Evolutionary conservation across 352 stramenopile species (phyloP).

Genomic region (Phytophthora syringae): DNA sequence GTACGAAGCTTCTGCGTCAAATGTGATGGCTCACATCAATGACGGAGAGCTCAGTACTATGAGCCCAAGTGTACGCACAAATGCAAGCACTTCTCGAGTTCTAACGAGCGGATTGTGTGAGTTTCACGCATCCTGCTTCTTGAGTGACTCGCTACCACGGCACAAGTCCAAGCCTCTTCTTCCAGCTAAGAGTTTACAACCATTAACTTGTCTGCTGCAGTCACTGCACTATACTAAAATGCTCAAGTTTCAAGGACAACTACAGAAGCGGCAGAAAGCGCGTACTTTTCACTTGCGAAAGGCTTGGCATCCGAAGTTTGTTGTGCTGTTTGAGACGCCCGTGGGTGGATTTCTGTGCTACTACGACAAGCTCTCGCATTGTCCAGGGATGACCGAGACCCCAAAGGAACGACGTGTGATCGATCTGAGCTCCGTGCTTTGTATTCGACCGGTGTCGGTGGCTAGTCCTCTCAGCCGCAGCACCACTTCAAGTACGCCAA

Average conservation of each 20-base stretch:
- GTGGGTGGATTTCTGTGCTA: conserved; percentile 76
- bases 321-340: conserved; percentile 63
- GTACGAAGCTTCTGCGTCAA: conserved; percentile 31
- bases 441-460: conserved; percentile 61
- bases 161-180: conserved; percentile 33
- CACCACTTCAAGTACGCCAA: conserved; percentile 1
- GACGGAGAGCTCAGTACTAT: conserved; percentile 17
- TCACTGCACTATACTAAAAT: conserved; percentile 55
- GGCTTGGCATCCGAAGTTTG: conserved; percentile 62
- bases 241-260: conserved; percentile 62
- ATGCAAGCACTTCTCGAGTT: conserved; percentile 17
- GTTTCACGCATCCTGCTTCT: conserved; percentile 35
- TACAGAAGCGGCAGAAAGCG: conserved; percentile 54
- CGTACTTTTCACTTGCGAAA: conserved; percentile 71
- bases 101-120: conserved; percentile 37
- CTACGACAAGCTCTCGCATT: conserved; percentile 74
- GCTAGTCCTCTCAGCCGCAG: conserved; percentile 3
- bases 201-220: conserved; percentile 41
- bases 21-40: conserved; percentile 30
- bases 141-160: conserved; percentile 41
- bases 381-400: conserved; percentile 53
- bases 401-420: conserved; percentile 69
- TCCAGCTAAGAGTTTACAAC: conserved; percentile 17
- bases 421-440: conserved; percentile 70
- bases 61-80: conserved; percentile 12